These are phyloP conservation scores for Backusella psychrophila DNA, from an alignment of 192 early-diverging fungal genomes.

Conservation along the genomic window DNA sequence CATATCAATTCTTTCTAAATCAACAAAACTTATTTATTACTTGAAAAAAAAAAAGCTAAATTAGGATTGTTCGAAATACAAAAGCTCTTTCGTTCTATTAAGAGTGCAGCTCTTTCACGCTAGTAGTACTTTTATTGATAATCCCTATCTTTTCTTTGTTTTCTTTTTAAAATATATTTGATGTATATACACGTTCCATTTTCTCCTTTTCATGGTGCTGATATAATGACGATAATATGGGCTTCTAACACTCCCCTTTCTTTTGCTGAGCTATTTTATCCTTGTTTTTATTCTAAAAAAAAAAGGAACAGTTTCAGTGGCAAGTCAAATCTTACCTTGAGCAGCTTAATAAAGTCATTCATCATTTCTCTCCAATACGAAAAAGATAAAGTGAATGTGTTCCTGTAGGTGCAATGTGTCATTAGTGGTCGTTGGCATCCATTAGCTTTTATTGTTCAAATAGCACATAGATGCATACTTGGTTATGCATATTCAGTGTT, in stretches of 20 bases:
- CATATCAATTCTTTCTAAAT: not conserved
- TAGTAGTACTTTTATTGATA: not conserved
- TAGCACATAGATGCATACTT: not conserved
- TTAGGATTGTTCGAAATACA: conserved; percentile 35
- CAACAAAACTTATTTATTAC: not conserved
- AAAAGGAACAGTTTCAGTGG: not conserved
- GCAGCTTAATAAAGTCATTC: not conserved
- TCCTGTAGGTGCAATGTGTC: not conserved
- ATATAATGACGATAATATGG: not conserved
- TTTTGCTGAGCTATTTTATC: not conserved
- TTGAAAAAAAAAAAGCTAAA: conserved; percentile 19
- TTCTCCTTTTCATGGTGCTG: not conserved
- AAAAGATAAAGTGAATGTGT: not conserved
- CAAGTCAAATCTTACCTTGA: not conserved
- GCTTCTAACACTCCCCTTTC: not conserved
- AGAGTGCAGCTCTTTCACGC: conserved; percentile 9
- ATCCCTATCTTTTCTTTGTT: not conserved
- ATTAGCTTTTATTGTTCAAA: not conserved
- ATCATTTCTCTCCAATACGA: not conserved
- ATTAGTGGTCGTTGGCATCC: not conserved
- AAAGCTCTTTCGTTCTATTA: conserved; percentile 22
- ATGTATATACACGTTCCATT: not conserved
- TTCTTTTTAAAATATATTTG: not conserved
- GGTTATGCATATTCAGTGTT: not conserved
- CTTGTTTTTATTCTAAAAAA: not conserved